A percentile compares a stretch with the other conserved stretches of the same genome.
Evolutionary conservation across 2,329 filamentous ascomycete genomes (phyloP).

Genomic region (Raffaelea albimanens): DNA sequence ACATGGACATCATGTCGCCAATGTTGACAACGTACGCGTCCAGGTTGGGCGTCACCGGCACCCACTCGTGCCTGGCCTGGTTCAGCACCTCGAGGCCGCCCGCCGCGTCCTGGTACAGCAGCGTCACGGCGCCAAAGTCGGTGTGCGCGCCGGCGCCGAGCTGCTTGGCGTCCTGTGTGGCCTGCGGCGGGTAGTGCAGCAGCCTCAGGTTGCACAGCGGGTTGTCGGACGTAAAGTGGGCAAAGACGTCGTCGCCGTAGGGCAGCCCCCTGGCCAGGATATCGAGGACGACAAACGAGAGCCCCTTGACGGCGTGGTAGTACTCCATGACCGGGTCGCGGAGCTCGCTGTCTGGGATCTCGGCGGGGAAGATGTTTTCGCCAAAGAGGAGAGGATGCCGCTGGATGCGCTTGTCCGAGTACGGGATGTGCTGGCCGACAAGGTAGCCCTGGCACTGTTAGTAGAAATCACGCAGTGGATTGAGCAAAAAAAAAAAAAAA

Average conservation of each 20-base stretch:
- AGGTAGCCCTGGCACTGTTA: slow-evolving; percentile 22
- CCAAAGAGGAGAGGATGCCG: slow-evolving; percentile 30
- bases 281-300: slow-evolving; percentile 30
- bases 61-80: slow-evolving; percentile 31
- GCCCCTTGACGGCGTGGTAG: slow-evolving; percentile 26
- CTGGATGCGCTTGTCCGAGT: slow-evolving; percentile 16
- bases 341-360: slow-evolving; percentile 20
- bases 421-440: slow-evolving; percentile 27
- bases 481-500: slow-evolving; percentile 25
- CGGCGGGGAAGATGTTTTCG: slow-evolving; percentile 26
- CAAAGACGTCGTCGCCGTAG: slow-evolving; percentile 30
- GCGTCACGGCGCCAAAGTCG: slow-evolving; percentile 45
- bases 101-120: slow-evolving; percentile 41
- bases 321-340: slow-evolving; percentile 28
- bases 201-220: slow-evolving; percentile 34
- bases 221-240: slow-evolving; percentile 29
- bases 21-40: slow-evolving; percentile 42
- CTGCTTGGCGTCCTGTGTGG: slow-evolving; percentile 20
- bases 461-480: background rate
- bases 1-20: slow-evolving; percentile 36
- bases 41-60: slow-evolving; percentile 30
- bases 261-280: slow-evolving; percentile 32
- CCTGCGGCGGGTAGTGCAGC: slow-evolving; percentile 39
- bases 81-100: slow-evolving; percentile 44
- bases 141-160: slow-evolving; percentile 38